Base-by-base conservation (phyloP, 1,139 yeast genomes). In the Yamadazyma blattariae region DNA sequence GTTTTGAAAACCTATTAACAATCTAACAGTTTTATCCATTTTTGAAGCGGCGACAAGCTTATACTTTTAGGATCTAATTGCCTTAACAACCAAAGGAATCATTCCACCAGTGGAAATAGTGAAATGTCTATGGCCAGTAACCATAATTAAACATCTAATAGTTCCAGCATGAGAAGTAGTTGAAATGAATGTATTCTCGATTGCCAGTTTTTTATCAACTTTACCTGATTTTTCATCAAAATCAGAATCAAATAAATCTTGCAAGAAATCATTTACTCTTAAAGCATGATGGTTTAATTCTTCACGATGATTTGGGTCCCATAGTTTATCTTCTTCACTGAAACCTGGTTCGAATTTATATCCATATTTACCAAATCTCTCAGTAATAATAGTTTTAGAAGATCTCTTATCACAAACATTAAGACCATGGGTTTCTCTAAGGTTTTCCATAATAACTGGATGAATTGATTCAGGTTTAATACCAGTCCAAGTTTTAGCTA, bases 381-480 rank as follows among this genome's bases (percentile, higher is more conserved):
- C 35, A 8, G 34, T 23, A 15, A 50, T 47, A 2, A 42, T 38
- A 3, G 45, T 26, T 20, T 60, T 63, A 8, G 69, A 40, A 3
- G 76, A 62, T 38, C 89, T 59, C 50, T 72, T 70, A 54, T 83
- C 88, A 53, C 90, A 82, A 3, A 79, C 57, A 51, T 82, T 84
- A n/a, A 59, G 64, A 1, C 89, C 89, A 23, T 77, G 66, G 2
- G 82, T 79, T 52, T 83, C 92, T 33, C 90, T 85, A 21, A 79
- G 64, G 2, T 77, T 74, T 50, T 82, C 90, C 28, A 87, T 65
- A 7, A 83, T 55, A 11, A 70, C 40, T 9, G 74, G 75, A 16
- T 35, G 47, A 11, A 25, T 29, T 7, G 29, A 26, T 4, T 38
- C 32, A 1, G 56, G 52, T 31, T 44, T 53, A 3, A 56, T 36